These are phyloP conservation scores for Madurella fahalii DNA, from an alignment of 2,329 filamentous ascomycete genomes.

Conservation along the genomic window DNA sequence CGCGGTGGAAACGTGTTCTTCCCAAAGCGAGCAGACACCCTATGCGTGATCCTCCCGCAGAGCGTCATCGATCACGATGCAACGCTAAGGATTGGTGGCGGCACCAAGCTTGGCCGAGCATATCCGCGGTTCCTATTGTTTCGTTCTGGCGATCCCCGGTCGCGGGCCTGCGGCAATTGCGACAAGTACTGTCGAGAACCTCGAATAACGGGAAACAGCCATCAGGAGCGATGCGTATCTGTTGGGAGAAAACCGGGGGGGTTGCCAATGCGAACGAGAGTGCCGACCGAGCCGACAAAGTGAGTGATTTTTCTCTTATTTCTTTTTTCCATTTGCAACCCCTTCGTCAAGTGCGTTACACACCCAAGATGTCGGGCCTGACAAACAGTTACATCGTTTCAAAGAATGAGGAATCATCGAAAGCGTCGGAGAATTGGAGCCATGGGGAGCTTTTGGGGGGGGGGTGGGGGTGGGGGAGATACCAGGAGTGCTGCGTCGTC, in stretches of 20 bases:
- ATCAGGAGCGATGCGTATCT: no score
- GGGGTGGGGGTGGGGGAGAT: slow-evolving; percentile 6
- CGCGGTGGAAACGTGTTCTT: background rate
- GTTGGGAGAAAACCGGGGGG: no score
- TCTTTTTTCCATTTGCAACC: background rate
- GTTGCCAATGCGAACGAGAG: background rate
- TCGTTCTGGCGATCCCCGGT: slow-evolving; percentile 22
- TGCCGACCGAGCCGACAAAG: background rate
- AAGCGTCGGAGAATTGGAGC: background rate
- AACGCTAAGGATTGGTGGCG: slow-evolving; percentile 1
- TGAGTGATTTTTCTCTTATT: background rate
- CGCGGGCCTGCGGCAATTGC: background rate
- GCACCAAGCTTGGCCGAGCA: slow-evolving; percentile 8
- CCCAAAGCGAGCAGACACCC: slow-evolving; percentile 1
- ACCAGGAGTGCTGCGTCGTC: slow-evolving; percentile 12
- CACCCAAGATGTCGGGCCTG: slow-evolving; percentile 3
- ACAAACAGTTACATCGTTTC: slow-evolving; percentile 13
- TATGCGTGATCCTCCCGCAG: slow-evolving; percentile 17
- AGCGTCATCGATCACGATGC: slow-evolving; percentile 5
- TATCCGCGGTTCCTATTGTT: slow-evolving; percentile 9
- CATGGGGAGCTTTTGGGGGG: slow-evolving; percentile 3
- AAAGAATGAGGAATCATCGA: slow-evolving; percentile 1
- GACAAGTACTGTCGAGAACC: background rate
- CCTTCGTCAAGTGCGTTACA: background rate
- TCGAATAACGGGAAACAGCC: background rate